Percentiles rank a stretch among this genome's conserved stretches.
Conservation (phyloP, 768 basidiomycete genomes). For the Russula ochroleuca region DNA sequence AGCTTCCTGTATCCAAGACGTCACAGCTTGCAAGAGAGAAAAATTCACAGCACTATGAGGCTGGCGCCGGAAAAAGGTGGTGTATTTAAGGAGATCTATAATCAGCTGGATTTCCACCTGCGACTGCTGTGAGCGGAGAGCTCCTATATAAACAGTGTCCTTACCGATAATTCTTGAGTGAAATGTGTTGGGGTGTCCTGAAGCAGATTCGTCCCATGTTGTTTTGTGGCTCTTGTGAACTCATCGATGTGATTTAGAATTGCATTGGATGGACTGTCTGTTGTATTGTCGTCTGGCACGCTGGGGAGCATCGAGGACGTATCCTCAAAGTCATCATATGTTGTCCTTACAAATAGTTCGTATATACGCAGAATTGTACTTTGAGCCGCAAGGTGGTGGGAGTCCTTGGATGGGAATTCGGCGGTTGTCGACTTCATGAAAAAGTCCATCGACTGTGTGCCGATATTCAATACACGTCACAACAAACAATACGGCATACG, state of each 20-base stretch:
- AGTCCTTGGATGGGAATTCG: conserved; percentile 1
- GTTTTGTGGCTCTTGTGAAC: not conserved
- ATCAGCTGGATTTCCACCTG: conserved; percentile 22
- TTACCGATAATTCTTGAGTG: conserved; percentile 7
- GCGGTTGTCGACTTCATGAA: conserved; percentile 18
- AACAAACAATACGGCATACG: not conserved
- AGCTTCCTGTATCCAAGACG: conserved; percentile 43
- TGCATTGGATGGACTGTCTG: not conserved
- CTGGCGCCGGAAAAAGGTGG: conserved; percentile 7
- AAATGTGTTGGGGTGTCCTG: not conserved
- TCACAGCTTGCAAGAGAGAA: conserved; percentile 58
- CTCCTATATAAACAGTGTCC: not conserved
- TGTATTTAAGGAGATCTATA: conserved; percentile 21
- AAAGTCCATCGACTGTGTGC: conserved; percentile 27
- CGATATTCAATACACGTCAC: conserved; percentile 21
- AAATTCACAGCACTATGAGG: conserved; percentile 34
- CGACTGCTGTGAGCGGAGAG: not conserved
- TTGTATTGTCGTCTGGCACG: not conserved
- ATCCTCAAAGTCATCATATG: not conserved
- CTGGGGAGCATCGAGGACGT: not conserved
- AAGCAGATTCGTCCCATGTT: conserved; percentile 17
- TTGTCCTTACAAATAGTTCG: conserved; percentile 25
- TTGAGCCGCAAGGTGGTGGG: not conserved
- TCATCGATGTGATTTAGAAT: conserved; percentile 6
- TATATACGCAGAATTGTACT: conserved; percentile 12